These are phyloP conservation scores for Glycine soja DNA, from an alignment of 306 rosid genomes.

Conservation along the genomic window DNA sequence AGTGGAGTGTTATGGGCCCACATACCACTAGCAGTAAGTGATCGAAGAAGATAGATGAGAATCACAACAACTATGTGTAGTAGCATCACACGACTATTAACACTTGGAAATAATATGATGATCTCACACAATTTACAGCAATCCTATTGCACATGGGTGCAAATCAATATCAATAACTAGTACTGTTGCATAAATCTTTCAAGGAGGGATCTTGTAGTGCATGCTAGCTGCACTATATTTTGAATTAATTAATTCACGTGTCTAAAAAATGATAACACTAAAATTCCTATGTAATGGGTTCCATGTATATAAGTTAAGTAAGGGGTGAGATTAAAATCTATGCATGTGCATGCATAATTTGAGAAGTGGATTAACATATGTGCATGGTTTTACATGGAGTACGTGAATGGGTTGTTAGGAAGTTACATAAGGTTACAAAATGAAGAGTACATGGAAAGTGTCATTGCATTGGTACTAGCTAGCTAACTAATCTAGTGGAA, in stretches of 20 bases:
- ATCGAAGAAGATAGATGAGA: constrained; percentile 42
- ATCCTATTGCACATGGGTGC: constrained; percentile 49
- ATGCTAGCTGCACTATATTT: constrained; percentile 13
- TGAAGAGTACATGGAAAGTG: constrained; percentile 25
- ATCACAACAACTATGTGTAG: constrained; percentile 31
- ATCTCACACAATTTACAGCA: constrained; percentile 47
- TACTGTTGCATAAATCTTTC: constrained; percentile 31
- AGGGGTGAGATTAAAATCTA: not conserved
- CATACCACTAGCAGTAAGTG: constrained; percentile 21
- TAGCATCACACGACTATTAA: constrained; percentile 16
- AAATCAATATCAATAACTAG: constrained; percentile 19
- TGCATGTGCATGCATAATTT: too few species aligned
- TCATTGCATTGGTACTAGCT: constrained; percentile 39
- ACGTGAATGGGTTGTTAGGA: constrained; percentile 50
- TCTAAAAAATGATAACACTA: constrained; percentile 29
- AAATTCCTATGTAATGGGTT: not conserved
- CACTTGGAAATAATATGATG: constrained; percentile 34
- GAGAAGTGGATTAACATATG: constrained; percentile 15
- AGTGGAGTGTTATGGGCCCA: constrained; percentile 42
- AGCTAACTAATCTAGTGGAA: constrained; percentile 21
- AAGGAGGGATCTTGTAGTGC: constrained; percentile 22
- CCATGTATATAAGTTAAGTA: not conserved
- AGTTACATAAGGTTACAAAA: constrained; percentile 45
- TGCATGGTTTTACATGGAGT: constrained; percentile 41
- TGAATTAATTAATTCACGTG: constrained; percentile 2